A percentile compares a stretch with the other conserved stretches of the same genome.
Conservation (phyloP, 805 yeast species). For the Suhomyces sp. region DNA sequence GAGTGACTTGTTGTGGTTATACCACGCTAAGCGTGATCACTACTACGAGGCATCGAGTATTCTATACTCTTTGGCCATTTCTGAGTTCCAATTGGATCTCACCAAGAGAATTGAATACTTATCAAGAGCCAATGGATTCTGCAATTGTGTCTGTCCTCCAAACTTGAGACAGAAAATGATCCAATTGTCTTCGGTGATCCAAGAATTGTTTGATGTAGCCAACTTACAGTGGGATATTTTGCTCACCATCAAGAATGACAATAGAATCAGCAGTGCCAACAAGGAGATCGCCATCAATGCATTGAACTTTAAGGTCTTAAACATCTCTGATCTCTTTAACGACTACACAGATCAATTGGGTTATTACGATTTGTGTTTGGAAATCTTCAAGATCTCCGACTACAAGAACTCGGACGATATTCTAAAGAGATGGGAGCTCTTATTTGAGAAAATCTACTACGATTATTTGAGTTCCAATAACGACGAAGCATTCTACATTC, state of each 20-base stretch:
- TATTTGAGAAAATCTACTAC: constrained; percentile 51
- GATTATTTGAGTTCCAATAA: constrained; percentile 23
- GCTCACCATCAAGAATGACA: constrained; percentile 48
- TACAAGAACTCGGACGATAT: constrained; percentile 83
- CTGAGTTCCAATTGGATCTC: constrained; percentile 66
- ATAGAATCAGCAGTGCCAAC: constrained; percentile 46
- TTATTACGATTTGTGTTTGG: constrained; percentile 76
- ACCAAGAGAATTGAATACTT: constrained; percentile 80
- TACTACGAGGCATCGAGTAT: constrained; percentile 82
- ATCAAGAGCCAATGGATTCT: constrained; percentile 90
- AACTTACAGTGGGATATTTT: constrained; percentile 72
- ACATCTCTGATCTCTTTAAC: constrained; percentile 78
- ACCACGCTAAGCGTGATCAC: constrained; percentile 77
- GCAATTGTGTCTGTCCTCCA: constrained; percentile 80
- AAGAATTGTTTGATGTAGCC: constrained; percentile 83
- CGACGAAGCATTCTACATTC: constrained; percentile 37
- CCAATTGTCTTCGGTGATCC: constrained; percentile 63
- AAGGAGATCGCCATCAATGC: constrained; percentile 49
- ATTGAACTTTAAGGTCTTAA: constrained; percentile 62
- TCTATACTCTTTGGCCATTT: constrained; percentile 63
- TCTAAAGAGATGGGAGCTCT: constrained; percentile 71
- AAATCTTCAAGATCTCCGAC: constrained; percentile 79
- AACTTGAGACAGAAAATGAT: constrained; percentile 73
- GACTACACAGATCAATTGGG: constrained; percentile 84
- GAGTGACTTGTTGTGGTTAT: constrained; percentile 85